Conservation (phyloP, 1,139 yeast species). For the Yamadazyma blattariae region DNA sequence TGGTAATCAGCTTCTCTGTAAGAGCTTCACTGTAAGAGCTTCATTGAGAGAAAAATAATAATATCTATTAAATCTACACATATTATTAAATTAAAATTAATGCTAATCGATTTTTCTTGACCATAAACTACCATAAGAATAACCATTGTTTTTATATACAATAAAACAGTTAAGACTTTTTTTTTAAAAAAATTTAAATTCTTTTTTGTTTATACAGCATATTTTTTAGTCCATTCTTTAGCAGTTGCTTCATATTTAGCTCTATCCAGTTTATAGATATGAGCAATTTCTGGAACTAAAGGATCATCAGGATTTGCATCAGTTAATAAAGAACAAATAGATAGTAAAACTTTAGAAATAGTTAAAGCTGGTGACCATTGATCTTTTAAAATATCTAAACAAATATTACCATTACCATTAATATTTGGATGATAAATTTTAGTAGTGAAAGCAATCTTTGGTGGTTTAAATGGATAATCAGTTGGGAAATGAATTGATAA, state of each 20-base stretch:
- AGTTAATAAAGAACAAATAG: conserved; percentile 86
- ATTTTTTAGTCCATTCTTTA: conserved; percentile 97
- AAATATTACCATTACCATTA: conserved; percentile 83
- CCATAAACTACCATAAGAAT: conserved; percentile 3
- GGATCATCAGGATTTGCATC: conserved; percentile 99
- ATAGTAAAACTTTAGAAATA: conserved; percentile 81
- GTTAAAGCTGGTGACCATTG: conserved; percentile 93
- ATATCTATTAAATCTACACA: conserved; percentile 5
- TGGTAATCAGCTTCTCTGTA: too few species aligned
- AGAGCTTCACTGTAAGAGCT: too few species aligned
- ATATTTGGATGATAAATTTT: conserved; percentile 90
- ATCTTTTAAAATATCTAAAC: conserved; percentile 81
- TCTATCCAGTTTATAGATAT: conserved; percentile 92
- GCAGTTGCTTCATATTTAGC: conserved; percentile 96
- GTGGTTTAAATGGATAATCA: conserved; percentile 93
- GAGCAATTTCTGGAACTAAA: conserved; percentile 97
- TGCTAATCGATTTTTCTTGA: conserved; percentile 5
- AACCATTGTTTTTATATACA: too few species aligned
- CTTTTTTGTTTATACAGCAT: conserved; percentile 87
- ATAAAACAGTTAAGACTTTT: too few species aligned
- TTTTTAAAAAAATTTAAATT: too few species aligned
- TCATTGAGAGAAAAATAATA: too few species aligned
- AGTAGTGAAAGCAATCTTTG: conserved; percentile 87
- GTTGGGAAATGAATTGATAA: conserved; percentile 92
- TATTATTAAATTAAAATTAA: conserved; percentile 5